Evolutionary conservation across 306 rosid genomes (phyloP).

Genomic region (Begonia peltatifolia): DNA sequence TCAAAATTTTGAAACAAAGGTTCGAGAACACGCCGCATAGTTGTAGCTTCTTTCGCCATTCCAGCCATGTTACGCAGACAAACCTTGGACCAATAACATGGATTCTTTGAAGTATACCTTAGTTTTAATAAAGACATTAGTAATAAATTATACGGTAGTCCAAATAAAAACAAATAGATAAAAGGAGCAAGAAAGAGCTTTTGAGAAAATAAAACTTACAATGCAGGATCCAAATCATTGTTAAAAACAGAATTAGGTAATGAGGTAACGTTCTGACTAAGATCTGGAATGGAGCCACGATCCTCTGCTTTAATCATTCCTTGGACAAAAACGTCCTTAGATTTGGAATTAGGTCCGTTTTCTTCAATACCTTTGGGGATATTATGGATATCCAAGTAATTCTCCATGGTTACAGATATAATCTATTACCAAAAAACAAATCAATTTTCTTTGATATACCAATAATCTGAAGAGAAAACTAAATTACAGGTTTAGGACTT

Average conservation of each 20-base stretch:
- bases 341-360: slow-evolving; percentile 21
- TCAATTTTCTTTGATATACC: slow-evolving; percentile 1
- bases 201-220: slow-evolving; percentile 24
- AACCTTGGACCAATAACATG: slow-evolving; percentile 80
- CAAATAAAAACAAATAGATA: slow-evolving; percentile 1
- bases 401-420: slow-evolving; percentile 71
- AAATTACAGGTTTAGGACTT: neutral
- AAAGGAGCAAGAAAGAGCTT: slow-evolving; percentile 4
- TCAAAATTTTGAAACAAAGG: slow-evolving; percentile 82
- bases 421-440: slow-evolving; percentile 38
- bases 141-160: no score
- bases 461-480: neutral
- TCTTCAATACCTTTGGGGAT: slow-evolving; percentile 19
- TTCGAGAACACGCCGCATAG: slow-evolving; percentile 73
- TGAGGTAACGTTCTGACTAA: slow-evolving; percentile 29
- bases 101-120: slow-evolving; percentile 57
- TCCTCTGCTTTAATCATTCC: slow-evolving; percentile 28
- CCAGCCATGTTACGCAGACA: slow-evolving; percentile 70
- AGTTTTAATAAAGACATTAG: neutral
- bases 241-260: slow-evolving; percentile 13
- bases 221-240: slow-evolving; percentile 28
- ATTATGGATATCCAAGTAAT: slow-evolving; percentile 32
- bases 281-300: slow-evolving; percentile 15
- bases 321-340: slow-evolving; percentile 31
- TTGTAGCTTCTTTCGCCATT: slow-evolving; percentile 72